A percentile compares a stretch with the other conserved stretches of the same genome.
phyloP scores from a whole-genome alignment of 768 basidiomycete genomes.

The Cytidiella melzeri region DNA sequence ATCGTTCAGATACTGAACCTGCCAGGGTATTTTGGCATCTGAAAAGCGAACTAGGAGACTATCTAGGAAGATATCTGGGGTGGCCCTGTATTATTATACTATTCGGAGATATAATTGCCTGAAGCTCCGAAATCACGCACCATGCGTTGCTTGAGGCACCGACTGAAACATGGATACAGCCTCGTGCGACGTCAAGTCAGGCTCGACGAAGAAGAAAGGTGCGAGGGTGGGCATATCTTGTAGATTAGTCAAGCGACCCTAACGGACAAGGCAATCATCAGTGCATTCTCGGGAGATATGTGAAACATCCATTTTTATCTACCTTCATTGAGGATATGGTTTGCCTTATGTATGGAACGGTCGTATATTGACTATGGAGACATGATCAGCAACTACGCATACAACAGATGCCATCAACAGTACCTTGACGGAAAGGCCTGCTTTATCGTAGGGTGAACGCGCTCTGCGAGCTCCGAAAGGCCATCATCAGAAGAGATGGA shows the following conservation, averaged over 20 bases:
- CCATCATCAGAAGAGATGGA: slow-evolving; percentile 45
- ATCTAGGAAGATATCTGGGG: slow-evolving; percentile 29
- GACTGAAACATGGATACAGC: slow-evolving; percentile 47
- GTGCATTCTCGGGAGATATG: too few relatives aligned
- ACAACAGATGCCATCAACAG: slow-evolving; percentile 4
- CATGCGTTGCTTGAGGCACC: slow-evolving; percentile 35
- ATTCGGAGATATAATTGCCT: neutral
- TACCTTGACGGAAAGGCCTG: slow-evolving; percentile 57
- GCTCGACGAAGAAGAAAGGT: slow-evolving; percentile 75
- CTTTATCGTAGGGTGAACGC: slow-evolving; percentile 48
- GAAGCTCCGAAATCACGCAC: slow-evolving; percentile 35
- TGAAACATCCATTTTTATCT: too few relatives aligned
- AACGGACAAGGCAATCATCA: neutral
- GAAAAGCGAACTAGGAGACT: slow-evolving; percentile 26
- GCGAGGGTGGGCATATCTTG: slow-evolving; percentile 63
- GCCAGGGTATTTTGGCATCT: slow-evolving; percentile 32
- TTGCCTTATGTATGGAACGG: slow-evolving; percentile 51
- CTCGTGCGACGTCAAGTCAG: slow-evolving; percentile 49
- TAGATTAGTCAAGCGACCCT: slow-evolving; percentile 69
- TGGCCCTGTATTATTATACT: too few relatives aligned
- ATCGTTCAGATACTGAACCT: slow-evolving; percentile 28
- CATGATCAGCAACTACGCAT: neutral
- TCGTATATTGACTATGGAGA: slow-evolving; percentile 32
- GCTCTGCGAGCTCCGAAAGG: slow-evolving; percentile 45
- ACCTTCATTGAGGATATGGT: slow-evolving; percentile 64